Base-by-base conservation (phyloP, 2,329 filamentous ascomycete species). In the Sporothrix protearum region DNA sequence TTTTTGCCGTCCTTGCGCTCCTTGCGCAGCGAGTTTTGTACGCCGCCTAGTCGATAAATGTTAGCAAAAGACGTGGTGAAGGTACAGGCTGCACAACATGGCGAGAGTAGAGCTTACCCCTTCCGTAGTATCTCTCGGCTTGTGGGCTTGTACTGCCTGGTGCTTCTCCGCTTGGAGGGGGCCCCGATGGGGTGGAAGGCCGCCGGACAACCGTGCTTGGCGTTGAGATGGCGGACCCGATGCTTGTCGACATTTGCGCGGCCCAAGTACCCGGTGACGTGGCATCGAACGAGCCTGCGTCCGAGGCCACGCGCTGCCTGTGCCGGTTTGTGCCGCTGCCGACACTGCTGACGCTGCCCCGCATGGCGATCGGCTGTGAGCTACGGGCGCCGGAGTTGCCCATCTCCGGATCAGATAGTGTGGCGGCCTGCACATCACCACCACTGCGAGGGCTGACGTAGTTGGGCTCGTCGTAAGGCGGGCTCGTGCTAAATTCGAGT, bases 1-100 rank as follows among this genome's bases (percentile, higher is more conserved):
- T 79, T 80, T 74, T 84, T 85, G 45, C 85, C 84, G 45, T 85
- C 83, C 73, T 86, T 86, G 75, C 81, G 82, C 1, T 87, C 84
- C 75, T 86, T 84, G 3, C 82, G 82, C 0, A 82, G 77, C 39
- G 81, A 77, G 75, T 84, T 86, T 74, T 85, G 84, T 9, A 84
- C 79, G 28, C 84, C 83, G 22, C 84, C 85, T 83, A 75, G 25
- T 63, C 68, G 5, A 22, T 28, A 19, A 3, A 4, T 33, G 33
- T 66, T 64, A 69, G 55, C 2, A 39, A 22, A 53, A 10, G 16
- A 7, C 6, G 25, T 19, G 36, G 22, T 25, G 33, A 9, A 12
- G 8, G 22, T 42, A 8, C 10, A 45, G 7, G n/a, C 25, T 33
- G 14, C 14, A 55, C 2, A 2, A 12, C 8, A 8, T 28, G 9